These are phyloP conservation scores for Geopyxis carbonaria DNA, from an alignment of 495 filamentous ascomycete species.

Conservation along the genomic window DNA sequence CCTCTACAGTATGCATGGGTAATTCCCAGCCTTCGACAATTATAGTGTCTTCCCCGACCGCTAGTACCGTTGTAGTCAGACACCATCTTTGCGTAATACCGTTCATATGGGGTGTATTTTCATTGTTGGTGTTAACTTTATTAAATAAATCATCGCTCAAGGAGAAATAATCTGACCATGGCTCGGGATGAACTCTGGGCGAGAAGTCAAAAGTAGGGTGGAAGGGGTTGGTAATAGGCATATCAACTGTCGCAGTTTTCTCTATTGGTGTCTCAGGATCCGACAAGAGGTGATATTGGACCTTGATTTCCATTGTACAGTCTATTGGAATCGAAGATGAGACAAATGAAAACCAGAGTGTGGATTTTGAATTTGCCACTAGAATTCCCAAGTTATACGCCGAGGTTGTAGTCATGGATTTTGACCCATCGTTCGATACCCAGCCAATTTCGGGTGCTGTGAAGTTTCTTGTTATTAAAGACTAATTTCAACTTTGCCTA, in stretches of 20 bases:
- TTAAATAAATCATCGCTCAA: constrained; percentile 27
- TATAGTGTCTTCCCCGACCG: constrained; percentile 43
- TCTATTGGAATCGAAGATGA: constrained; percentile 37
- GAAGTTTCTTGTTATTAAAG: constrained; percentile 19
- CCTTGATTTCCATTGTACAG: constrained; percentile 52
- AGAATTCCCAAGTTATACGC: constrained; percentile 34
- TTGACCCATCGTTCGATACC: constrained; percentile 6
- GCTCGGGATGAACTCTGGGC: constrained; percentile 54
- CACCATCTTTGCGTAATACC: constrained; percentile 73
- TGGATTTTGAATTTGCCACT: constrained; percentile 27
- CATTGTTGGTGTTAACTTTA: constrained; percentile 27
- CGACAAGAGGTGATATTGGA: constrained; percentile 58
- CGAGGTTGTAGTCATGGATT: constrained; percentile 7
- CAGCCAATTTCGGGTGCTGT: constrained; percentile 15
- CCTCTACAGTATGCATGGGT: constrained; percentile 8
- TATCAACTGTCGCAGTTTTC: constrained; percentile 45
- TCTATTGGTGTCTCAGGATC: constrained; percentile 72
- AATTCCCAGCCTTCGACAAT: constrained; percentile 43
- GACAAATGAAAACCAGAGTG: constrained; percentile 32
- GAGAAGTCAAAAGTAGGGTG: constrained; percentile 74
- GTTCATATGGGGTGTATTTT: constrained; percentile 18
- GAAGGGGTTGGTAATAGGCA: constrained; percentile 66
- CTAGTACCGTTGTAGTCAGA: constrained; percentile 48
- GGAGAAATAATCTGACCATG: constrained; percentile 76
- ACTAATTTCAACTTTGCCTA: background rate